These are phyloP conservation scores for Suillus alpinus DNA, from an alignment of 768 basidiomycete genomes.

Conservation along the genomic window DNA sequence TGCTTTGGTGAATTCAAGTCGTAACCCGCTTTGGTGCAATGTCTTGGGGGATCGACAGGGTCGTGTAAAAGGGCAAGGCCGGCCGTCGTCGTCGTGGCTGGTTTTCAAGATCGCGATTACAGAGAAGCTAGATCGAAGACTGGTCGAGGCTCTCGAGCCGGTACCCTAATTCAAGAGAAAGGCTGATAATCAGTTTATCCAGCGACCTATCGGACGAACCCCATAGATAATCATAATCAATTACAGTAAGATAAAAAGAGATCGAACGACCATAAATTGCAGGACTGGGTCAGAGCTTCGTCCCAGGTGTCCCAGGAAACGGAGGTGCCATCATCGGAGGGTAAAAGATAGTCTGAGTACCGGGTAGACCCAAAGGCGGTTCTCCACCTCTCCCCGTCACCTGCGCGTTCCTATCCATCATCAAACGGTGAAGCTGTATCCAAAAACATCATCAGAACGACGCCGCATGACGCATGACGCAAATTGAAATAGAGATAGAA, in stretches of 20 bases:
- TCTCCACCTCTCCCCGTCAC: slow-evolving; percentile 45
- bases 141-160: neutral
- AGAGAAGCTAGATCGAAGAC: neutral
- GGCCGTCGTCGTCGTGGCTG: neutral
- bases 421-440: slow-evolving; percentile 59
- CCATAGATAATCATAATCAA: neutral
- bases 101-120: neutral
- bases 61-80: neutral
- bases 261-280: neutral
- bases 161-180: neutral
- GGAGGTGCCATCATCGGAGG: slow-evolving; percentile 31
- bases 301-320: slow-evolving; percentile 28
- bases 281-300: slow-evolving; percentile 22
- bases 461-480: neutral
- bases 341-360: slow-evolving; percentile 20
- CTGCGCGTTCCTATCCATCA: slow-evolving; percentile 73
- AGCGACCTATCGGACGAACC: neutral
- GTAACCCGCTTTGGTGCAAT: neutral
- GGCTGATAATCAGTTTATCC: neutral
- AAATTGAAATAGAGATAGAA: slow-evolving; percentile 7
- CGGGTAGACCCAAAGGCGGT: slow-evolving; percentile 16
- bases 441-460: slow-evolving; percentile 12
- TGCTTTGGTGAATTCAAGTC: slow-evolving; percentile 8
- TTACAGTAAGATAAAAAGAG: neutral
- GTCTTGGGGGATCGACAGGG: neutral